A percentile compares a stretch with the other conserved stretches of the same genome.
phyloP scores from a whole-genome alignment of 73 alveolate genomes.

The Uronychia setigera region DNA sequence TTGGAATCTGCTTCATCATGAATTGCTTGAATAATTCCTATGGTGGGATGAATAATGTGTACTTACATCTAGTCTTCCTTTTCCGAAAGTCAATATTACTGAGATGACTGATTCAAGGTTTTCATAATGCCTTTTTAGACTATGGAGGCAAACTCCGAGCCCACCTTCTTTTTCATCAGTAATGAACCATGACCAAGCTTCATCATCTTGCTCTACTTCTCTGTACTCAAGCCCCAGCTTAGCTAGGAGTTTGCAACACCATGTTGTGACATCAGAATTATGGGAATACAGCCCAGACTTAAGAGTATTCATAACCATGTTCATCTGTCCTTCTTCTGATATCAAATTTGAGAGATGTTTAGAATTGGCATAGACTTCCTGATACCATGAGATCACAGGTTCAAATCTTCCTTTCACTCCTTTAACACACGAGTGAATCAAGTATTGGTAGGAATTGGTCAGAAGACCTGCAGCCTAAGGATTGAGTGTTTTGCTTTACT shows the following conservation, averaged over 20 bases:
- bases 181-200: constrained; percentile 14
- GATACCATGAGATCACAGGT: constrained; percentile 71
- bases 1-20: constrained; percentile 10
- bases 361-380: constrained; percentile 66
- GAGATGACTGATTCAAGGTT: constrained; percentile 10
- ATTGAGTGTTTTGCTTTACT: background rate
- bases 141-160: constrained; percentile 29
- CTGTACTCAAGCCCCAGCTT: constrained; percentile 54
- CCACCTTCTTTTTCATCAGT: constrained; percentile 58
- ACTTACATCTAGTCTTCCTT: constrained; percentile 10
- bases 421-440: constrained; percentile 84
- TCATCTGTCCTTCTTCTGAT: constrained; percentile 41
- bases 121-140: constrained; percentile 48
- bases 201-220: constrained; percentile 1
- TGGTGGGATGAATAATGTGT: too few species aligned
- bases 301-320: constrained; percentile 41
- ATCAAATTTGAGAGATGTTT: constrained; percentile 45
- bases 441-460: constrained; percentile 79
- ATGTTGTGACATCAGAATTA: constrained; percentile 40
- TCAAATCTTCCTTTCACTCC: constrained; percentile 90
- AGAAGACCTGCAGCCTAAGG: constrained; percentile 86
- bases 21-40: constrained; percentile 2
- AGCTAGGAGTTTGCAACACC: constrained; percentile 50
- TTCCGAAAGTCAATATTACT: background rate
- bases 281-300: constrained; percentile 61